These are phyloP conservation scores for Endoconidiophora laricicola DNA, from an alignment of 2,329 filamentous ascomycete species.

Conservation along the genomic window DNA sequence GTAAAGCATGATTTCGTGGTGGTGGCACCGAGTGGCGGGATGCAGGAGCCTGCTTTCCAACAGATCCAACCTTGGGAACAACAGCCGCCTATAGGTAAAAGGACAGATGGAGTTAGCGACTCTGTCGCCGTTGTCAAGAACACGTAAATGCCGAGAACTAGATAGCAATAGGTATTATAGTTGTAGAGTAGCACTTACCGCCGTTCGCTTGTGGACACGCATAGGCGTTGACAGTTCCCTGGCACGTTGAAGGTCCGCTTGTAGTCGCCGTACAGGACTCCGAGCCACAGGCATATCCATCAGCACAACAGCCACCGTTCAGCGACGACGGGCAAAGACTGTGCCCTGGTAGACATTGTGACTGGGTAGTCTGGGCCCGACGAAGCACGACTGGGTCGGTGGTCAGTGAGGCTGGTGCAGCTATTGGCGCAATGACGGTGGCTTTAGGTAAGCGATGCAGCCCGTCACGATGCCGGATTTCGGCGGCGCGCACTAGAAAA, in stretches of 20 bases:
- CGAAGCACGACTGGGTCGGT: not conserved
- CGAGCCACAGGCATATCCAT: constrained; percentile 30
- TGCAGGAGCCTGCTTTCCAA: not conserved
- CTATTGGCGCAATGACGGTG: not conserved
- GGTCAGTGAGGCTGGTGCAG: not conserved
- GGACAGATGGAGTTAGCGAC: not conserved
- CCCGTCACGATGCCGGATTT: constrained; percentile 3
- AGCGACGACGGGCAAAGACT: constrained; percentile 23
- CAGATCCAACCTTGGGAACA: constrained; percentile 31
- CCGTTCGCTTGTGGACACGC: not conserved
- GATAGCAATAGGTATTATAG: not conserved
- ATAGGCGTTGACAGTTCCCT: not conserved
- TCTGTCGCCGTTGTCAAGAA: too few species aligned
- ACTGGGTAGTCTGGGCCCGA: not conserved
- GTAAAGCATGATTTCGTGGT: not conserved
- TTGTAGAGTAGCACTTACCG: not conserved
- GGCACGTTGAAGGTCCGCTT: not conserved
- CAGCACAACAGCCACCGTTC: constrained; percentile 31
- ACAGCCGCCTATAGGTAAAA: constrained; percentile 23
- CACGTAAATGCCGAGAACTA: too few species aligned
- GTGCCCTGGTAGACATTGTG: constrained; percentile 16
- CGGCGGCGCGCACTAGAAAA: not conserved
- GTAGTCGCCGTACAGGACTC: constrained; percentile 17
- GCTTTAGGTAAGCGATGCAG: constrained; percentile 3
- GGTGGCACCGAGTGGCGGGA: too few species aligned